These are phyloP conservation scores for Dactylellina cionopaga DNA, from an alignment of 2,329 filamentous ascomycete species.

Conservation along the genomic window DNA sequence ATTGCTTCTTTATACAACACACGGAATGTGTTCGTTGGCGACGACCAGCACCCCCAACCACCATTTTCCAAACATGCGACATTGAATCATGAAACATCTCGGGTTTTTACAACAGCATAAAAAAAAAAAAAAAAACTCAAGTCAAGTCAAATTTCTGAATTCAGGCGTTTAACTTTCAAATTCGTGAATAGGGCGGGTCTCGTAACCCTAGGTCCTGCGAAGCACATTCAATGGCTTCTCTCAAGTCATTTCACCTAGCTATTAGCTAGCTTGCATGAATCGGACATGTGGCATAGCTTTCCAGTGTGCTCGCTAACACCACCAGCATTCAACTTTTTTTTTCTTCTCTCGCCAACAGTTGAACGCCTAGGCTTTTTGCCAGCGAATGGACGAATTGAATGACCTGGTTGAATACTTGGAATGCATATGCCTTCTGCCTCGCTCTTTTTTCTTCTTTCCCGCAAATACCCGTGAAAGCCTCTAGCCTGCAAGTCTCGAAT, in stretches of 20 bases:
- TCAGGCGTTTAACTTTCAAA: neutral
- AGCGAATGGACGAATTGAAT: slow-evolving; percentile 39
- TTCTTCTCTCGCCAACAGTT: slow-evolving; percentile 32
- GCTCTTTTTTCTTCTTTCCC: slow-evolving; percentile 34
- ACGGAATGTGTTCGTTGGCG: slow-evolving; percentile 52
- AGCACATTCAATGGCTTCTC: slow-evolving; percentile 5
- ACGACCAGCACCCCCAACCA: slow-evolving; percentile 37
- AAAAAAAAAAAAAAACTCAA: too few species aligned
- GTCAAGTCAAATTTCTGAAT: neutral
- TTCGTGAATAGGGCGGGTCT: slow-evolving; percentile 17
- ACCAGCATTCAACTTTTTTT: slow-evolving; percentile 19
- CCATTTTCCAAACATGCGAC: slow-evolving; percentile 21
- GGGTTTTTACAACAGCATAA: slow-evolving; percentile 1
- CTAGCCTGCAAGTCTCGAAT: slow-evolving; percentile 25
- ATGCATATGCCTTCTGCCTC: slow-evolving; percentile 36
- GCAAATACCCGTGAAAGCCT: slow-evolving; percentile 39
- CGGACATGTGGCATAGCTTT: slow-evolving; percentile 18
- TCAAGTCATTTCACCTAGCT: neutral
- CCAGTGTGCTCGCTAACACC: slow-evolving; percentile 18
- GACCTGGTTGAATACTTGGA: slow-evolving; percentile 44
- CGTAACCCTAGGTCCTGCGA: neutral
- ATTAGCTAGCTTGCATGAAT: slow-evolving; percentile 13
- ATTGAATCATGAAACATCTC: slow-evolving; percentile 27
- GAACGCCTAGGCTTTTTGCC: slow-evolving; percentile 10
- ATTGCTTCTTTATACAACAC: slow-evolving; percentile 31